Evolutionary conservation across 176 grass and related monocot genomes (phyloP).

Genomic region (Oryza rufipogon): DNA sequence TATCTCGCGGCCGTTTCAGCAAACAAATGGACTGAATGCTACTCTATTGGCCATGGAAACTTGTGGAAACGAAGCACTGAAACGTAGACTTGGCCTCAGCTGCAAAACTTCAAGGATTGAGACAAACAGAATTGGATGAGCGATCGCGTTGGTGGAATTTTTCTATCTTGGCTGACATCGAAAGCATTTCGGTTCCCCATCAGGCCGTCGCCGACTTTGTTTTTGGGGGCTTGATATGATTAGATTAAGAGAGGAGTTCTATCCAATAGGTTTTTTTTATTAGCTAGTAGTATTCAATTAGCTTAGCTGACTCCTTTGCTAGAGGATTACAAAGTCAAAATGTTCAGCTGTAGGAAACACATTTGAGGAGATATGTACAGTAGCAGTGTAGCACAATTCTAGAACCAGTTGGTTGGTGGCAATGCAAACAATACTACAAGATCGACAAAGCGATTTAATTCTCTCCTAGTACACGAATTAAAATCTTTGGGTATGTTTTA

Average conservation of each 20-base stretch:
- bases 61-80: conserved; percentile 12
- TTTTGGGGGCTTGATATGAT: neutral
- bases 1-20: conserved; percentile 1
- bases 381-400: neutral
- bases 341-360: neutral
- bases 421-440: neutral
- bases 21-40: neutral
- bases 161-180: neutral
- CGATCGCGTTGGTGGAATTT: neutral
- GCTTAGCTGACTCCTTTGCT: neutral
- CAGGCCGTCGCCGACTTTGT: conserved; percentile 2
- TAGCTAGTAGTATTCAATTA: neutral
- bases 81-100: neutral
- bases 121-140: conserved; percentile 22
- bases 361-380: neutral
- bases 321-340: neutral
- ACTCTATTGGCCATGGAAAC: conserved; percentile 11
- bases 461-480: neutral
- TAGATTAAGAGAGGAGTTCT: neutral
- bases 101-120: conserved; percentile 16
- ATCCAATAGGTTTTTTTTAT: neutral
- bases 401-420: conserved; percentile 7
- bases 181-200: conserved; percentile 11
- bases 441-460: neutral
- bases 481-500: too few species aligned